Evolutionary conservation across 2,329 filamentous ascomycete species (phyloP), one percentile per base, ranked within the genome.

Genomic region (Phialophora verrucosa): DNA sequence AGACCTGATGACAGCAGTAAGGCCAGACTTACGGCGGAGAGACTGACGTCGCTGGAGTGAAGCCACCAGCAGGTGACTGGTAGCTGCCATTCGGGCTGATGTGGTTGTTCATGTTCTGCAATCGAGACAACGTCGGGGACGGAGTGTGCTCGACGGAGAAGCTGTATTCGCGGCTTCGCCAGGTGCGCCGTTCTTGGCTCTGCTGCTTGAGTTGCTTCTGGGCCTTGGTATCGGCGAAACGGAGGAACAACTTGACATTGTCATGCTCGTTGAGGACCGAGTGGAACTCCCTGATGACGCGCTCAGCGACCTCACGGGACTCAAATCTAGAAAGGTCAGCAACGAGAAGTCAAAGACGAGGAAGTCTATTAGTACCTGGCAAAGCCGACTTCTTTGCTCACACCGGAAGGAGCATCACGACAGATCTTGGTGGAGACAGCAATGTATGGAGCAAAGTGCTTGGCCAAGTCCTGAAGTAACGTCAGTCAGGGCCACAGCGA

Each of bases 191-290:
- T 77, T 97, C 93, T 35, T 95, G 93, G 50, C 94, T 98, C 76
- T 97, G 91, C 70, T 95, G 91, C 85, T 99, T 99, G 73, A 99
- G 85, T 76, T 95, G 88, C 83, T 99, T 99, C 80, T 99, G 95
- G 69, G 94, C 91, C 63, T 95, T 92, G 44, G 95, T 99, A 76
- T 99, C 95, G 69, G 96, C 94, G 78, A 96, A 99, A 71, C 95
- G 93, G 73, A 99, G 93, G 80, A 97, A 93, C 80, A 95, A 87
- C 70, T 93, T 89, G 71, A 95, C 87, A 31, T 90, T 88, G 74
- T 96, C 92, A 38, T 91, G 88, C 49, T 91, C 91, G 71, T 91
- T 85, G 32, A 86, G 82, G 72, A 89, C 83, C 70, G 95, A 94
- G 79, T 96, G 93, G 80, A 91, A 99, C 70, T 90, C 88, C 73